Evolutionary conservation across 768 basidiomycete species (phyloP).

Genomic region (Mycena vitilis): DNA sequence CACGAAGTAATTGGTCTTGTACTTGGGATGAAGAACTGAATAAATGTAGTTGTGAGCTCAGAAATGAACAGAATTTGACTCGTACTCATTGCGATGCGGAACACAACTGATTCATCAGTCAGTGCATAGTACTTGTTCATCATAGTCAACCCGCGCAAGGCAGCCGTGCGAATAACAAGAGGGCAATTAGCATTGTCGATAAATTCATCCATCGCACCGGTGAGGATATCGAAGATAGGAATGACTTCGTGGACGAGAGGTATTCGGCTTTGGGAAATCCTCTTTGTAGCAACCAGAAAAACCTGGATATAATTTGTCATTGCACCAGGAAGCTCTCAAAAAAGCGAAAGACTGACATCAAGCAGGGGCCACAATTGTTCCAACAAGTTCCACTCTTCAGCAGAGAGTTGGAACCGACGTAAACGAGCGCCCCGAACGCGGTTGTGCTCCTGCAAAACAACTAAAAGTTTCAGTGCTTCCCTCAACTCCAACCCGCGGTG

Average conservation of each 20-base stretch:
- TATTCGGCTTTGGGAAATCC: slow-evolving; percentile 35
- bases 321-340: not conserved
- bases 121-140: slow-evolving; percentile 45
- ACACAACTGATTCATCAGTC: slow-evolving; percentile 41
- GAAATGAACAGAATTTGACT: not conserved
- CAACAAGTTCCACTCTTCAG: not conserved
- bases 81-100: slow-evolving; percentile 43
- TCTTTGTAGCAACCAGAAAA: slow-evolving; percentile 40
- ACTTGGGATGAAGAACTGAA: slow-evolving; percentile 42
- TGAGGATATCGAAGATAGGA: slow-evolving; percentile 43
- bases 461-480: slow-evolving; percentile 33
- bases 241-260: slow-evolving; percentile 45
- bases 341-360: not conserved
- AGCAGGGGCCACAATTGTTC: slow-evolving; percentile 1
- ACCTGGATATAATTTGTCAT: slow-evolving; percentile 26
- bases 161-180: slow-evolving; percentile 37
- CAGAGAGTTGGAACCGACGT: not conserved
- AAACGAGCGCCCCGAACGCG: slow-evolving; percentile 30
- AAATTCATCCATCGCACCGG: slow-evolving; percentile 34
- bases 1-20: slow-evolving; percentile 43
- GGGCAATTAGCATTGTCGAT: slow-evolving; percentile 27
- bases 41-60: not conserved
- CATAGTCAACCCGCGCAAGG: slow-evolving; percentile 31
- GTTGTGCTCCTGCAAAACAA: slow-evolving; percentile 37
- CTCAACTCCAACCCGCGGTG: slow-evolving; percentile 36